Evolutionary conservation across 148 eudicot species (phyloP), one percentile per base, ranked within the genome.

Genomic region (Heliosperma pusillum): DNA sequence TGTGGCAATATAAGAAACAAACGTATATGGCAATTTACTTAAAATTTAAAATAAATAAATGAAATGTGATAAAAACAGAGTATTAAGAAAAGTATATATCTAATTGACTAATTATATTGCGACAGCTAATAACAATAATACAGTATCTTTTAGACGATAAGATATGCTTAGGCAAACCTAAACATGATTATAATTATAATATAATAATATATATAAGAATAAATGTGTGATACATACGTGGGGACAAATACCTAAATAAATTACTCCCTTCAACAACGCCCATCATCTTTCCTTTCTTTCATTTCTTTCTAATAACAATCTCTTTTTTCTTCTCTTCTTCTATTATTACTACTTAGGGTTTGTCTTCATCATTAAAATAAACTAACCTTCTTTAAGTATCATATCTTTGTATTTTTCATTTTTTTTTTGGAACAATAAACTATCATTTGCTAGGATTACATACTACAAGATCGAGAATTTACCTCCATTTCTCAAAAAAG

Each of bases 341-440:
- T 44, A 7, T 2, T 25, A 52, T 33, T n/a, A n/a, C n/a, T n/a
- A n/a, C n/a, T n/a, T 79, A 77, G 74, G 74, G 74, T 77, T 77
- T 27, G 44, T 66, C 42, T 7, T 60, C 26, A 21, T 73, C 60
- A n/a, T n/a, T n/a, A n/a, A n/a, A n/a, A n/a, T n/a, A n/a, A n/a
- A n/a, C n/a, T n/a, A n/a, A n/a, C n/a, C n/a, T n/a, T n/a, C n/a
- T n/a, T n/a, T n/a, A n/a, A n/a, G n/a, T n/a, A n/a, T n/a, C n/a
- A n/a, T n/a, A n/a, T n/a, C n/a, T n/a, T n/a, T n/a, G n/a, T n/a
- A n/a, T n/a, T n/a, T n/a, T n/a, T n/a, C n/a, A n/a, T n/a, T n/a
- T n/a, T n/a, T n/a, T 36, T 19, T 36, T 29, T 26, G 8, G 19
- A 27, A 21, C 29, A 74, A 58, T 26, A n/a, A n/a, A n/a, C n/a